Evolutionary conservation across 495 filamentous ascomycete species (phyloP).

Genomic region (Podospora tetraspora): DNA sequence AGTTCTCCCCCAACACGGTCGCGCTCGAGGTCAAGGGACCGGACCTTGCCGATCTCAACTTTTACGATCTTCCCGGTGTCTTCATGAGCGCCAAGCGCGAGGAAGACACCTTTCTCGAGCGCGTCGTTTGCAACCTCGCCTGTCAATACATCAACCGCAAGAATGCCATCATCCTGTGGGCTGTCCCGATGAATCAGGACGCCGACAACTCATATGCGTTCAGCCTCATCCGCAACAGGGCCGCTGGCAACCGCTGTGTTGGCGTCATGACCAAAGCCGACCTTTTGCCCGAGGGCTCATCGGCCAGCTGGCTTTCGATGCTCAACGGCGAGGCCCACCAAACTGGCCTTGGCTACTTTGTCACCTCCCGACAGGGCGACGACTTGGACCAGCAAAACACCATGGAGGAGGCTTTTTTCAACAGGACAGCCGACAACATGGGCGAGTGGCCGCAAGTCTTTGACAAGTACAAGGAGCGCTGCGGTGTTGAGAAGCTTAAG

Average conservation of each 20-base stretch:
- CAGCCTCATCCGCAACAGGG: constrained; percentile 50
- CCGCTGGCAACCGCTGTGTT: constrained; percentile 59
- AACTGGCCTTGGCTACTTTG: constrained; percentile 61
- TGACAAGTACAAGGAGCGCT: constrained; percentile 43
- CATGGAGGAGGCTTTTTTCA: constrained; percentile 59
- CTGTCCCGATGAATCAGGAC: constrained; percentile 69
- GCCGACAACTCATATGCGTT: constrained; percentile 66
- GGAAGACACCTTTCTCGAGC: constrained; percentile 59
- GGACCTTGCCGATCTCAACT: constrained; percentile 61
- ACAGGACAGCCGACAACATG: constrained; percentile 20
- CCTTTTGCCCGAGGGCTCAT: constrained; percentile 41
- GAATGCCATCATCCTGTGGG: constrained; percentile 67
- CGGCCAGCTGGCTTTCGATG: constrained; percentile 51
- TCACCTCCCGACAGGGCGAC: constrained; percentile 46
- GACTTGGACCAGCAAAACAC: constrained; percentile 49
- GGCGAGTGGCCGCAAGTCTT: constrained; percentile 46
- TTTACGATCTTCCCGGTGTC: constrained; percentile 77
- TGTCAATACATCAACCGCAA: constrained; percentile 57
- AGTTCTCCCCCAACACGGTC: constrained; percentile 76
- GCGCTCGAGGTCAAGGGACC: constrained; percentile 67
- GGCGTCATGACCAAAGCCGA: constrained; percentile 83
- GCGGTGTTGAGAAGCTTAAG: constrained; percentile 55
- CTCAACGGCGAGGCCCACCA: constrained; percentile 49
- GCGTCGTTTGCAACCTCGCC: constrained; percentile 63
- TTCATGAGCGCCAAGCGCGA: constrained; percentile 59